Evolutionary conservation across 192 early-diverging fungal species (phyloP).

Genomic region (Pecoramyces ruminantium): DNA sequence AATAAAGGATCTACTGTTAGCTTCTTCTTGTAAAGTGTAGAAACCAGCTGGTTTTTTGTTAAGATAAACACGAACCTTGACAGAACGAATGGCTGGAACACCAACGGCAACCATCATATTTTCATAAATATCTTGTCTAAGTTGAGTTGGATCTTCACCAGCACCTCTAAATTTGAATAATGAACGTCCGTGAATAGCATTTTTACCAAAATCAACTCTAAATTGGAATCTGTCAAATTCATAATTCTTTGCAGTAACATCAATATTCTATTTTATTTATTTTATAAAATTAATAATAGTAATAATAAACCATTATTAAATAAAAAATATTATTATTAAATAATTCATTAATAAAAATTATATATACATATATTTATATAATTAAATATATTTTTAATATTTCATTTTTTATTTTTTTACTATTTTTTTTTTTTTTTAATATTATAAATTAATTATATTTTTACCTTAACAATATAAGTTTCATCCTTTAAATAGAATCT

Average conservation of each 20-base stretch:
- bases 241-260: not conserved
- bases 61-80: not conserved
- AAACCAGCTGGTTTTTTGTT: not conserved
- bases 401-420: no score
- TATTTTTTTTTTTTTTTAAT: no score
- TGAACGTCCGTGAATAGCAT: not conserved
- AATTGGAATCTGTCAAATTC: not conserved
- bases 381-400: no score
- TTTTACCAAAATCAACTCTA: not conserved
- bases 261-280: not conserved
- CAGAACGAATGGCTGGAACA: not conserved
- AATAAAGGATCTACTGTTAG: not conserved
- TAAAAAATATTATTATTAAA: no score
- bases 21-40: not conserved
- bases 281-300: no score
- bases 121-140: not conserved
- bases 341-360: no score
- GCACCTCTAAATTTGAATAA: not conserved
- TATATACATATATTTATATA: no score
- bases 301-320: no score
- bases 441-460: no score
- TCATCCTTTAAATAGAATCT: not conserved
- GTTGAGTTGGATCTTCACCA: not conserved
- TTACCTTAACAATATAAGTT: not conserved
- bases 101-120: not conserved